Percentiles rank a stretch among this genome's conserved stretches.
These are phyloP conservation scores for Lipomyces yarrowii DNA, from an alignment of 1,139 yeast genomes.

Conservation along the genomic window DNA sequence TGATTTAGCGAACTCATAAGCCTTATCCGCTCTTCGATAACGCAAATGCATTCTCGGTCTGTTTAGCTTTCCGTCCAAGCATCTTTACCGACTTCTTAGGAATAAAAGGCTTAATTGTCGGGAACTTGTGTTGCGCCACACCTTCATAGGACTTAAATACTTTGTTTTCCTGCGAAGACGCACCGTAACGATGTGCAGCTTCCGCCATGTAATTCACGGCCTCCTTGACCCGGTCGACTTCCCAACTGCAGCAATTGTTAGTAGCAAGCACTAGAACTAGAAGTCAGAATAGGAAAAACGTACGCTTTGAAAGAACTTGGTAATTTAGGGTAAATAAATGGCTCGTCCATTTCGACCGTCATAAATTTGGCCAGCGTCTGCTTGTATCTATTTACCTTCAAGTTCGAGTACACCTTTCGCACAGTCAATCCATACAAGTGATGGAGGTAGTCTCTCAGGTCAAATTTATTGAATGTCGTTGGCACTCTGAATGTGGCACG, in stretches of 20 bases:
- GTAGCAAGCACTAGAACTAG: background rate
- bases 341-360: constrained; percentile 38
- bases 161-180: constrained; percentile 21
- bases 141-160: constrained; percentile 25
- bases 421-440: constrained; percentile 36
- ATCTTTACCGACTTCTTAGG: constrained; percentile 17
- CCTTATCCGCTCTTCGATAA: constrained; percentile 1
- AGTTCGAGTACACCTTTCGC: constrained; percentile 23
- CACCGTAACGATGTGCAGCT: constrained; percentile 20
- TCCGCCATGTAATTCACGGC: constrained; percentile 17
- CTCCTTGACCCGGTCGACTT: constrained; percentile 19
- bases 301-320: constrained; percentile 31
- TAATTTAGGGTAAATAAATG: constrained; percentile 34
- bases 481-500: constrained; percentile 36
- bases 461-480: constrained; percentile 36
- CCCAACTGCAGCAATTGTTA: constrained; percentile 19
- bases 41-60: constrained; percentile 1
- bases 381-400: constrained; percentile 15
- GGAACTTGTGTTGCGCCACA: constrained; percentile 25
- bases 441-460: constrained; percentile 36
- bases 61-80: constrained; percentile 7
- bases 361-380: constrained; percentile 32
- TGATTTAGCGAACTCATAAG: constrained; percentile 3
- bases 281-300: constrained; percentile 7
- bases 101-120: constrained; percentile 25